Evolutionary conservation across 2,329 filamentous ascomycete species (phyloP), one percentile per base, ranked within the genome.

Genomic region (Fusarium sp.): DNA sequence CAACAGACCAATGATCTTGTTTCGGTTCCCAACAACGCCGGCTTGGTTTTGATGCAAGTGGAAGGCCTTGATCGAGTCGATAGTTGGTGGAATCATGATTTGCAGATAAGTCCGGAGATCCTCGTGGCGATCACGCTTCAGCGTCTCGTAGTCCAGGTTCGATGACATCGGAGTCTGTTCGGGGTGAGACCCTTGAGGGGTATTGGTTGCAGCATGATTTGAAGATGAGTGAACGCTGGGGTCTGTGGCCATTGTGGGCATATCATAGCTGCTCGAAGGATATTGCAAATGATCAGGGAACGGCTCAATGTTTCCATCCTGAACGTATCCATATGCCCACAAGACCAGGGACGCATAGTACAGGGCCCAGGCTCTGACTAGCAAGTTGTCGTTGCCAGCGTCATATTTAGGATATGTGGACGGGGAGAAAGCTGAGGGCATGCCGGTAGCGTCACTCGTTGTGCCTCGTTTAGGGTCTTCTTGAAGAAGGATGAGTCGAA

Each of bases 21-120:
- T 71, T 5, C 69, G 58, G 34, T 71, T 71, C 6, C 69, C 69
- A 0, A 71, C 69, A 2, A 71, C 69, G 2, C 69, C 69, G 2
- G 64, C 69, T 38, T 71, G 69, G n/a, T 71, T 71, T 24, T 71
- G 69, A 11, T 71, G 69, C 12, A 71, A 39, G 22, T 71, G 69
- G 10, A 71, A 71, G 10, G 67, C 69, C 22, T 71, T 71, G 43
- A 67, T 71, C 3, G 69, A 71, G 35, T 70, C 68, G 11, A 71
- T 71, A 0, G 69, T 70, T 3, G 69, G 67, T 7, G 69, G 69
- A 2, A 71, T 70, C 69, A 71, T 71, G 36, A 71, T 70, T 31
- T 71, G 69, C 1, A 71, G 56, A 26, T 71, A 71, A 8, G 69
- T 69, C 24, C 67, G 61, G 8, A 71, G 67, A 41, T 71, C 69